phyloP scores from a whole-genome alignment of 768 basidiomycete species.

The Dentipellis sp. region DNA sequence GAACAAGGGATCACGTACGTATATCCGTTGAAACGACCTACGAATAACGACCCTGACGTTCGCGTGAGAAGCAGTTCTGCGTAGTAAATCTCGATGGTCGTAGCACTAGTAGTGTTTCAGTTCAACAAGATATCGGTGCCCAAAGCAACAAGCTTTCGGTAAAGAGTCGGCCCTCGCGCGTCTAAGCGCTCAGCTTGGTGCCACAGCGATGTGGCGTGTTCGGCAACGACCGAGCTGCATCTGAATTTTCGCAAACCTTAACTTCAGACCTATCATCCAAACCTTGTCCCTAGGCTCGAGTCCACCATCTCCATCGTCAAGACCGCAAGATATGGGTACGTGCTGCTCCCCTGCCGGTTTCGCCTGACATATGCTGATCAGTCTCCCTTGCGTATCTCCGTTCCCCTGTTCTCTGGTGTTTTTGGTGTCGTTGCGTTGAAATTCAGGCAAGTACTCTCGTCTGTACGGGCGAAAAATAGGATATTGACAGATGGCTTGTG shows the following conservation, averaged over 20 bases:
- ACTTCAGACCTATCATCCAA: slow-evolving; percentile 11
- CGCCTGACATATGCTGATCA: neutral
- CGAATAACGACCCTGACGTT: too few species aligned
- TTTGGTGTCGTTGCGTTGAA: neutral
- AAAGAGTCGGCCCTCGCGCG: neutral
- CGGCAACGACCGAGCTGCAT: neutral
- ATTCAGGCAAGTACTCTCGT: neutral
- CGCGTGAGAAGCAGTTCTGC: too few species aligned
- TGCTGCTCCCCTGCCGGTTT: slow-evolving; percentile 23
- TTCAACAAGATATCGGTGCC: too few species aligned
- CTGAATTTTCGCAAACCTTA: slow-evolving; percentile 6
- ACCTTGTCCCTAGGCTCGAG: slow-evolving; percentile 10
- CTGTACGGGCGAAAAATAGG: neutral
- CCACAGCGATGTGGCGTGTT: neutral
- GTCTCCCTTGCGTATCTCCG: neutral
- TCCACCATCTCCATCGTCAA: slow-evolving; percentile 44
- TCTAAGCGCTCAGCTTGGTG: neutral
- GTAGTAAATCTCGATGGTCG: too few species aligned
- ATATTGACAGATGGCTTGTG: neutral
- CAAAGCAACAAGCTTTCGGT: too few species aligned
- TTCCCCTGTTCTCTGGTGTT: neutral
- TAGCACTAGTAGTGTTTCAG: too few species aligned
- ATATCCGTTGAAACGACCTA: too few species aligned
- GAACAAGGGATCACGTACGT: too few species aligned
- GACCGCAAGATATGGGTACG: slow-evolving; percentile 70